Percentiles rank a stretch among this genome's conserved stretches.
These are phyloP conservation scores for Chytriomyces hyalinus DNA, from an alignment of 192 early-diverging fungal species.

Conservation along the genomic window DNA sequence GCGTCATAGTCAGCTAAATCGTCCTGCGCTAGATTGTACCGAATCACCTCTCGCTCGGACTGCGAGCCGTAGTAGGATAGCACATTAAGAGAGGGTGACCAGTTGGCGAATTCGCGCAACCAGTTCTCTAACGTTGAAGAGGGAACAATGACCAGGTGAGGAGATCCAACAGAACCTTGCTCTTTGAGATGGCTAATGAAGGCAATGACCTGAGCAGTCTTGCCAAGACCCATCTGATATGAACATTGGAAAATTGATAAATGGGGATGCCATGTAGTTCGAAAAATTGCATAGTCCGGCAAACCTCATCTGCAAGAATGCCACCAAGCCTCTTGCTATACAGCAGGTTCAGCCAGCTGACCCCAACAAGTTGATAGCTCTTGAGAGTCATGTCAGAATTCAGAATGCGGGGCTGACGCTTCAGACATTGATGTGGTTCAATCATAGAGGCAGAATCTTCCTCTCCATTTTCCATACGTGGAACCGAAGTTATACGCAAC, in stretches of 20 bases:
- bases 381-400: constrained; percentile 71
- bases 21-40: constrained; percentile 55
- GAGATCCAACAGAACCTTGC: constrained; percentile 57
- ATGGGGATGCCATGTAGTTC: constrained; percentile 42
- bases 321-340: constrained; percentile 76
- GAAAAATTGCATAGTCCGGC: not conserved
- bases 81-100: constrained; percentile 47
- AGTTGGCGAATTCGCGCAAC: constrained; percentile 79
- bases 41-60: constrained; percentile 51
- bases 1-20: constrained; percentile 56
- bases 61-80: constrained; percentile 54
- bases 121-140: constrained; percentile 91
- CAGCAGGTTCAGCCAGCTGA: constrained; percentile 83
- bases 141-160: constrained; percentile 83
- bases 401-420: constrained; percentile 63
- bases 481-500: constrained; percentile 13
- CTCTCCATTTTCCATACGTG: not conserved
- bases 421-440: constrained; percentile 50
- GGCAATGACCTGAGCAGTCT: constrained; percentile 88
- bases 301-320: constrained; percentile 64
- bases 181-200: constrained; percentile 70
- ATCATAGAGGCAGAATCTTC: not conserved
- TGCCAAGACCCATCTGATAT: constrained; percentile 88
- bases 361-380: constrained; percentile 83
- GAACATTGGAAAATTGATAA: not conserved